phyloP scores from a whole-genome alignment of 2,329 filamentous ascomycete species.

The Hypoxylon sp. region DNA sequence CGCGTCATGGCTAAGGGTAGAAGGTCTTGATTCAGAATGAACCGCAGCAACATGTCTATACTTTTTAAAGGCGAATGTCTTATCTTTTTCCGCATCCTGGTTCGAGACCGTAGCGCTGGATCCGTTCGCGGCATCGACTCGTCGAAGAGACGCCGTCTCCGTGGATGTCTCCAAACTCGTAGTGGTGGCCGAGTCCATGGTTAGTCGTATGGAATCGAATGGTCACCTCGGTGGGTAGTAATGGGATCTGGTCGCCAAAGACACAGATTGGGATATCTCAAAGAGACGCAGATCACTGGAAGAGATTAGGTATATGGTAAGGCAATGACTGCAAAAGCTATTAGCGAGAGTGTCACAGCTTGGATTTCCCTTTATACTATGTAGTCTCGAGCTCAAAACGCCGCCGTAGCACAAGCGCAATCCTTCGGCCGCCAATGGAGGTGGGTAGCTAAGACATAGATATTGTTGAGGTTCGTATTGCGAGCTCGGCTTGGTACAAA shows the following conservation, averaged over 20 bases:
- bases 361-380: neutral
- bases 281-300: neutral
- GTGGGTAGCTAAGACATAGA: conserved; percentile 31
- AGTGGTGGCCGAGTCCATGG: conserved; percentile 61
- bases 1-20: conserved; percentile 89
- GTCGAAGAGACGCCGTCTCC: conserved; percentile 44
- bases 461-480: conserved; percentile 13
- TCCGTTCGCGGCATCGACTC: conserved; percentile 37
- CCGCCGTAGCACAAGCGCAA: conserved; percentile 27
- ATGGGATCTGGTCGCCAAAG: conserved; percentile 1
- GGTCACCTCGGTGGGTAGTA: conserved; percentile 22
- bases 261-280: conserved; percentile 15
- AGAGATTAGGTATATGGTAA: neutral
- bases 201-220: conserved; percentile 20
- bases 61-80: conserved; percentile 68
- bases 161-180: conserved; percentile 55
- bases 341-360: conserved; percentile 29
- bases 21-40: conserved; percentile 79
- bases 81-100: conserved; percentile 42
- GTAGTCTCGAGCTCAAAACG: conserved; percentile 21
- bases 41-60: conserved; percentile 94
- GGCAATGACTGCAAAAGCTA: conserved; percentile 13
- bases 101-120: conserved; percentile 13
- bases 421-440: conserved; percentile 18
- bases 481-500: conserved; percentile 17